Evolutionary conservation across 345 rosid species (phyloP), one percentile per base, ranked within the genome.

Genomic region (Hirschfeldia incana): DNA sequence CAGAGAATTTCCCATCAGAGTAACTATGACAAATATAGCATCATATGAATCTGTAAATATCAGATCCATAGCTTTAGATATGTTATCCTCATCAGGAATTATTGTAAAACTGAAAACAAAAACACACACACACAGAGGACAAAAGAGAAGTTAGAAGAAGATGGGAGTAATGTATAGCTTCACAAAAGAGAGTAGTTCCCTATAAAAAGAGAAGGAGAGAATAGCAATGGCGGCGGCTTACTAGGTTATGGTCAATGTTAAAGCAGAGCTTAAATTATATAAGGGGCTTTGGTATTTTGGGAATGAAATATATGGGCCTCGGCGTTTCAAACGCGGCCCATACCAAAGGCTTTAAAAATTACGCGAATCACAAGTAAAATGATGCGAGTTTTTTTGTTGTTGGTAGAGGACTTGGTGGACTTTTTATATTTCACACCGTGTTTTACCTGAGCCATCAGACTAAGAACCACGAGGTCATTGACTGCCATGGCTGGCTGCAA

Each of bases 11-110:
- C 78, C 82, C 78, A 68, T 79, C 78, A 79, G 82, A 79, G 82
- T 79, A 79, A 79, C 82, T 79, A 79, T 79, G 82, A 79, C 82
- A 79, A 79, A 51, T 62, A 69, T 62, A 74, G 82, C 82, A 36
- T 27, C 82, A 79, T 69, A 69, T 74, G 78, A 16, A 67, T 68
- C 26, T 62, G 70, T 21, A 44, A 30, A 0, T 26, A 4, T 58
- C 46, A 65, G 65, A 79, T 62, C 82, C 82, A 79, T 79, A 74
- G 82, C 82, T 69, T 79, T 74, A 1, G 12, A 11, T 69, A 16
- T 28, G 71, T 68, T 12, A 68, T 79, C 82, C 65, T 79, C 82
- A 79, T 69, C 36, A 68, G 82, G 82, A 59, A 26, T 0, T 8
- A 0, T 60, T 13, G 10, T 0, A 37, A 0, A 36, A 36, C 3